Evolutionary conservation across 768 basidiomycete genomes (phyloP).

Genomic region (Grammothele lineata): DNA sequence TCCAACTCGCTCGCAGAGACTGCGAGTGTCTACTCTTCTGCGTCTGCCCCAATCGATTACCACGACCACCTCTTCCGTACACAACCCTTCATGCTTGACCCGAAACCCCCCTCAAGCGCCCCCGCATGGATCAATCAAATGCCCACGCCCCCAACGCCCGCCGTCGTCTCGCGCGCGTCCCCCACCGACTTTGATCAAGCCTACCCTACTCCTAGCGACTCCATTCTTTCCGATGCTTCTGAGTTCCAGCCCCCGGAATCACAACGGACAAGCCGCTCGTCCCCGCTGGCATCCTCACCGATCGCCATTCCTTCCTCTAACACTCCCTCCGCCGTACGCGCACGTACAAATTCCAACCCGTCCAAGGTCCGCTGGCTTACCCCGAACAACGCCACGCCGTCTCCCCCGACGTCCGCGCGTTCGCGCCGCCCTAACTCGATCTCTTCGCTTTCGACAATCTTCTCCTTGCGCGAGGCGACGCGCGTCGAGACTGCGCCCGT

Average conservation of each 20-base stretch:
- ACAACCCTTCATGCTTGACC: conserved; percentile 19
- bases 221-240: too few species aligned
- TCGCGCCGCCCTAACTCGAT: conserved; percentile 1
- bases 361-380: conserved; percentile 8
- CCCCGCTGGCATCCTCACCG: neutral
- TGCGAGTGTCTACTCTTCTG: conserved; percentile 33
- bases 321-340: neutral
- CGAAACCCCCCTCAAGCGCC: conserved; percentile 18
- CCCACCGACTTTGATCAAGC: neutral
- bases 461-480: conserved; percentile 1
- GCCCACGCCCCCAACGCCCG: conserved; percentile 5
- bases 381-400: neutral
- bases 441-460: conserved; percentile 4
- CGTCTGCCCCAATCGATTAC: conserved; percentile 29
- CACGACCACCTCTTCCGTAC: conserved; percentile 20
- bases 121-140: conserved; percentile 8
- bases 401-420: neutral
- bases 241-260: too few species aligned
- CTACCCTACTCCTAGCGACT: neutral
- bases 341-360: conserved; percentile 2
- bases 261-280: neutral
- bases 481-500: neutral
- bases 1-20: conserved; percentile 18
- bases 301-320: neutral
- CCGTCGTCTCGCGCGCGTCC: neutral